Conservation (phyloP, 305 asterid species). For the Ajuga reptans region DNA sequence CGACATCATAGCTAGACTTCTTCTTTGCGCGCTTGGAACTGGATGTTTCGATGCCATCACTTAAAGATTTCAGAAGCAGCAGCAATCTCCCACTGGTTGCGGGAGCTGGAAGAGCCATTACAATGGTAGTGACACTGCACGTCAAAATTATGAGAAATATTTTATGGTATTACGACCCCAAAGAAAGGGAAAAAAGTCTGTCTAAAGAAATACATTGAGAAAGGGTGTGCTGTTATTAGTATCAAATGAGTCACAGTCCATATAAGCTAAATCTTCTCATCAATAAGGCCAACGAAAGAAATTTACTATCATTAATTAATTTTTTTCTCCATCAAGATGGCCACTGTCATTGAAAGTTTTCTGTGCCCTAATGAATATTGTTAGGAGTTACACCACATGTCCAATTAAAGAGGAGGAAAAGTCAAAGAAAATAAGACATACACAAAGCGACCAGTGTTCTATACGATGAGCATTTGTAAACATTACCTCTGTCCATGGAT, state of each 20-base stretch:
- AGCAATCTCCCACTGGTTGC: slow-evolving; percentile 76
- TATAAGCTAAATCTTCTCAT: too few relatives aligned
- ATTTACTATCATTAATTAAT: too few relatives aligned
- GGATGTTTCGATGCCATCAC: slow-evolving; percentile 53
- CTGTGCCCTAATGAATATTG: not conserved
- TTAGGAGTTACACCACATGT: not conserved
- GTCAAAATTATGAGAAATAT: not conserved
- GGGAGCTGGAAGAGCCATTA: slow-evolving; percentile 67
- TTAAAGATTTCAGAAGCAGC: slow-evolving; percentile 54
- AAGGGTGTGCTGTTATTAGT: too few relatives aligned
- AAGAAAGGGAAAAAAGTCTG: too few relatives aligned
- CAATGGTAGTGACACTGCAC: slow-evolving; percentile 63
- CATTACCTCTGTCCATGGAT: slow-evolving; percentile 73
- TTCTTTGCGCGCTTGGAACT: slow-evolving; percentile 72
- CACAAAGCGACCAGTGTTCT: not conserved
- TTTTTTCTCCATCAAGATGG: too few relatives aligned
- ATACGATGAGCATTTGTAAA: not conserved
- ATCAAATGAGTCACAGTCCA: too few relatives aligned
- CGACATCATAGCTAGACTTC: slow-evolving; percentile 55
- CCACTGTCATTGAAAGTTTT: not conserved
- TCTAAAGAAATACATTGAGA: too few relatives aligned
- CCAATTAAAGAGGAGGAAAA: not conserved
- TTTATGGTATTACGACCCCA: too few relatives aligned
- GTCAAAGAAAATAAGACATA: not conserved
- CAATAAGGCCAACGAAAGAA: too few relatives aligned